Evolutionary conservation across 495 filamentous ascomycete species (phyloP), one percentile per base, ranked within the genome.

Genomic region (Hypoxylon fragiforme): DNA sequence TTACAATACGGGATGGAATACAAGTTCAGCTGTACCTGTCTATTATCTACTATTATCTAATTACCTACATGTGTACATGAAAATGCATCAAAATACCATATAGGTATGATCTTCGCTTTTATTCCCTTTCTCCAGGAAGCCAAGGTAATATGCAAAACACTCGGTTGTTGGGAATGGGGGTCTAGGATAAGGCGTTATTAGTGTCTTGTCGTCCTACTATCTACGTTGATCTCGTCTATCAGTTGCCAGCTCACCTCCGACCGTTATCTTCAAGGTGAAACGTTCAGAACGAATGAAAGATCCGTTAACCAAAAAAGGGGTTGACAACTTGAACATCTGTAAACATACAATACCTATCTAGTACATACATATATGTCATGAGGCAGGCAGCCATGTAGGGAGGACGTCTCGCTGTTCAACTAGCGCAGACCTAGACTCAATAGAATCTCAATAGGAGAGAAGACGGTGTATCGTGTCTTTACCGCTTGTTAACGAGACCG

Each of bases 141-240:
- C 6, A 35, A 14, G 16, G 46, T 56, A 37, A 47, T 50, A 61
- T 61, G 51, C 51, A 61, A 47, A 56, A 50, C 51, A 61, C 54
- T 35, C 46, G 49, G 40, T 50, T 34, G 35, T 42, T 19, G 44
- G 45, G 50, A 45, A n/a, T 60, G 24, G 32, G 24, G 34, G 26
- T 45, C 22, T 9, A 57, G 26, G 19, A 37, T n/a, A n/a, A n/a
- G n/a, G n/a, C 32, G 16, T 22, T 14, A 21, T 40, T 40, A 22
- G 32, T 38, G 14, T 31, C 11, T n/a, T 15, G n/a, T n/a, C 15
- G 28, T 22, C 9, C 42, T 18, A 6, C 28, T 49, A 20, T 42
- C 14, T 21, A 45, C 30, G 56, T 48, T 49, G 44, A 59, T 53
- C 49, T 31, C 31, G 49, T 53, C 56, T 50, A 50, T 60, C 56